phyloP scores from a whole-genome alignment of 345 rosid genomes.

The Eucalyptus microcorys region DNA sequence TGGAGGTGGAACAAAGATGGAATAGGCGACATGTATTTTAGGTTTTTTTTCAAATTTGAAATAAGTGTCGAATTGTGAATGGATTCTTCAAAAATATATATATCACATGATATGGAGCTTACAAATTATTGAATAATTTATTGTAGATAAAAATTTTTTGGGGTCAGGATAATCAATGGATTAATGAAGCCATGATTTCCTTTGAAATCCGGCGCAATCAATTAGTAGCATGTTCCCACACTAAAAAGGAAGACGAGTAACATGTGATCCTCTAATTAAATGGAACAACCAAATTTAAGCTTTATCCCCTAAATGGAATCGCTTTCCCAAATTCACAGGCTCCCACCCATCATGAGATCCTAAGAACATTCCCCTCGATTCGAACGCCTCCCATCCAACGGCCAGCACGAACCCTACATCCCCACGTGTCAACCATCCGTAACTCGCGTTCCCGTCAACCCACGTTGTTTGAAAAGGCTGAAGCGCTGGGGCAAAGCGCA shows the following conservation, averaged over 20 bases:
- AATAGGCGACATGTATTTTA: not conserved
- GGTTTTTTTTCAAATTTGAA: rapidly evolving
- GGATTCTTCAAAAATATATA: not conserved
- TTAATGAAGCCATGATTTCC: not conserved
- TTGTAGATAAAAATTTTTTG: rapidly evolving
- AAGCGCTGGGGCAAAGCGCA: not conserved
- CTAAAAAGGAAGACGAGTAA: not conserved
- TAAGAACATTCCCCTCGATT: not conserved
- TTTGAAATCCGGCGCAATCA: not conserved
- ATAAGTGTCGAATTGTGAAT: not conserved
- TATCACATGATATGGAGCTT: not conserved
- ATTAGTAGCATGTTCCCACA: not conserved
- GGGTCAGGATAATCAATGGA: not conserved
- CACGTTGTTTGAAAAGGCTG: not conserved
- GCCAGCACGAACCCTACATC: not conserved
- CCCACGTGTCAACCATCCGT: not conserved
- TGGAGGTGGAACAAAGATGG: not conserved
- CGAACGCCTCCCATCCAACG: not conserved
- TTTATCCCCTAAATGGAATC: not conserved
- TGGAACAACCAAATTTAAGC: not conserved
- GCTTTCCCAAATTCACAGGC: not conserved
- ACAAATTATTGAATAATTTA: rapidly evolving
- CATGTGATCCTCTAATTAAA: not conserved
- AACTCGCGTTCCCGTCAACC: not conserved
- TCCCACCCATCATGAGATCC: not conserved